A percentile compares a stretch with the other conserved stretches of the same genome.
Evolutionary conservation across 495 filamentous ascomycete species (phyloP).

Genomic region (Penicillium lividum): DNA sequence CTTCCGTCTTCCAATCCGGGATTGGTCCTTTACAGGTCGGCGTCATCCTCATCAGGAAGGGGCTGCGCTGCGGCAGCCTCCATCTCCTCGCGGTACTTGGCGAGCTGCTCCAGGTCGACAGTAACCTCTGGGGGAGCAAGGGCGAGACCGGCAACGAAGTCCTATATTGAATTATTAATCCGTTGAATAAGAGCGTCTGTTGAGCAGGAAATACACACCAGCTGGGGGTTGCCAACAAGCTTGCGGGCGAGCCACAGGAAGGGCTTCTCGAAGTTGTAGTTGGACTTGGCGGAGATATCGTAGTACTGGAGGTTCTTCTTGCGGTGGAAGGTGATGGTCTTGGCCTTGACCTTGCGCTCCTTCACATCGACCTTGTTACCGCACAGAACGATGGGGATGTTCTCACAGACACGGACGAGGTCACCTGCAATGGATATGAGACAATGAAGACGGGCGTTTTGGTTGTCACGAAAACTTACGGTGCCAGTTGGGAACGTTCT

Average conservation of each 20-base stretch:
- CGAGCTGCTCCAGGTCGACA: conserved; percentile 79
- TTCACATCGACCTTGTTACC: conserved; percentile 99
- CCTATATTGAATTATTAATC: conserved; percentile 52
- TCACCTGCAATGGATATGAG: conserved; percentile 65
- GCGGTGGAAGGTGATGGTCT: conserved; percentile 99
- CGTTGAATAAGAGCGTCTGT: background rate
- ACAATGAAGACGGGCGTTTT: background rate
- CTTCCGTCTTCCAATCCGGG: conserved; percentile 14
- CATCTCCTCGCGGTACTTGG: conserved; percentile 88
- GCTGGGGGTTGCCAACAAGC: conserved; percentile 87
- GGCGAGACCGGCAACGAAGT: conserved; percentile 94
- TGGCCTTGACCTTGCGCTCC: conserved; percentile 99
- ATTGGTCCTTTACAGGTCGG: conserved; percentile 59
- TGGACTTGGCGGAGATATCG: conserved; percentile 99
- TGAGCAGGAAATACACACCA: conserved; percentile 59
- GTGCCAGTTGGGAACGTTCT: conserved; percentile 99
- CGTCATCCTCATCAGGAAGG: conserved; percentile 94
- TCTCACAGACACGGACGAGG: conserved; percentile 99
- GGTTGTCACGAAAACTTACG: conserved; percentile 62
- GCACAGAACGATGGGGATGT: conserved; percentile 96
- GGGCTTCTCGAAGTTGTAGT: conserved; percentile 99
- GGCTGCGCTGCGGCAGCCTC: conserved; percentile 74
- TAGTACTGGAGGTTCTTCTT: conserved; percentile 99
- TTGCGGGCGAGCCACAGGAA: conserved; percentile 99
- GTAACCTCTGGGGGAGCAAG: conserved; percentile 89